phyloP scores from a whole-genome alignment of 441 rosid genomes.

The Croton setiger region DNA sequence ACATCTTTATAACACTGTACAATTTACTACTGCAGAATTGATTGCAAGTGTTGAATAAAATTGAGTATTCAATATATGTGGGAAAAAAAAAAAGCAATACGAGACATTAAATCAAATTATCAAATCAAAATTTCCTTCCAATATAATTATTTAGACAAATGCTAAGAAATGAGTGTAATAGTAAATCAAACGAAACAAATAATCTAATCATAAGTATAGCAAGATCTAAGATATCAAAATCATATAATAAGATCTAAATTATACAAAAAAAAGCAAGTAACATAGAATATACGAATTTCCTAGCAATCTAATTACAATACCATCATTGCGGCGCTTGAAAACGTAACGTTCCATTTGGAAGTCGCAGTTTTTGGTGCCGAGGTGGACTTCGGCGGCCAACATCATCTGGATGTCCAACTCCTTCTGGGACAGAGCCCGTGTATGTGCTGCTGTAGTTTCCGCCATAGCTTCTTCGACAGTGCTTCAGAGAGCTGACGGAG shows the following conservation, averaged over 20 bases:
- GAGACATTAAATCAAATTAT: no score
- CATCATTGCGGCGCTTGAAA: constrained; percentile 89
- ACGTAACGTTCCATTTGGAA: constrained; percentile 96
- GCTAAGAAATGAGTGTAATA: no score
- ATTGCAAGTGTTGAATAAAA: no score
- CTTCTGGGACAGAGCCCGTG: constrained; percentile 54
- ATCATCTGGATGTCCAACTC: constrained; percentile 82
- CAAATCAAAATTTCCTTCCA: no score
- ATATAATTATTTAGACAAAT: no score
- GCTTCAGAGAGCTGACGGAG: not conserved
- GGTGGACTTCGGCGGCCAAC: constrained; percentile 89
- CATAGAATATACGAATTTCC: not conserved
- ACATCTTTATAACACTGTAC: not conserved
- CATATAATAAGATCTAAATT: not conserved
- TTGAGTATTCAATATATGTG: no score
- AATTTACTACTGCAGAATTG: not conserved
- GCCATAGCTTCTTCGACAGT: not conserved
- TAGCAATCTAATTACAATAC: constrained; percentile 25
- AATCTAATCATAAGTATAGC: no score
- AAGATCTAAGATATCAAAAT: not conserved
- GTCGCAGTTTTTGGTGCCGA: constrained; percentile 86
- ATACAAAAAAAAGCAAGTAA: not conserved
- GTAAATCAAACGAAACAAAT: no score
- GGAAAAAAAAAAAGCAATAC: no score
- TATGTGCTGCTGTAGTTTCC: constrained; percentile 22